Evolutionary conservation across 345 rosid genomes (phyloP), one percentile per base, ranked within the genome.

Genomic region (Acer negundo): DNA sequence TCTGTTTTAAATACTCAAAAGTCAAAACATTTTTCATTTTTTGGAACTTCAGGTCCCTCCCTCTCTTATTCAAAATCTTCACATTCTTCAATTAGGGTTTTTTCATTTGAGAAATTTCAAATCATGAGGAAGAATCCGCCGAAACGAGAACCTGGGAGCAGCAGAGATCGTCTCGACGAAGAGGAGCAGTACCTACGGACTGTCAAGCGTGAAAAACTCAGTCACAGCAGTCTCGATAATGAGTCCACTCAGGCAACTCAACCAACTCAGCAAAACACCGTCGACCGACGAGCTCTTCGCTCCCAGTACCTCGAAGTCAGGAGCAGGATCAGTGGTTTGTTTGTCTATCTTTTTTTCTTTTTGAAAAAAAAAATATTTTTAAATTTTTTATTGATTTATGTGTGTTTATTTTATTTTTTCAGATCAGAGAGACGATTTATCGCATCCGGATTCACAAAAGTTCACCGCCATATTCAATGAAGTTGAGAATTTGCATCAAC

Each of bases 401-500:
- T 1, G 1, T 24, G 66, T 20, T 6, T 53, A 69, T 26, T 9
- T 55, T 53, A 23, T 19, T 72, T 69, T 47, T 75, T 69, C 86
- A 95, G 99, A 90, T 82, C 83, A 82, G 47, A 89, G 94, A 75
- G 96, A 96, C 74, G 92, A 94, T 77, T 79, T 94, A 44, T 75
- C 89, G 66, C 87, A 71, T 17, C 80, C 79, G 10, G 95, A 86
- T 78, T 96, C 97, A 0, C 82, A 86, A n/a, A 86, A 83, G 85
- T 94, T 96, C 75, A 67, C 71, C 20, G 64, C 85, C 24, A 87
- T 96, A 24, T 68, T 96, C 15, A 80, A 67, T 58, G 90, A 90
- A 85, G 92, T 96, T 24, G 94, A 92, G 62, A 84, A 80, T 46
- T 78, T 96, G 83, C 97, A 96, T 67, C 78, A 82, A 67, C 77